Percentiles rank a stretch among this genome's conserved stretches.
These are phyloP conservation scores for Glaciozyma antarctica DNA, from an alignment of 768 basidiomycete genomes.

Conservation along the genomic window DNA sequence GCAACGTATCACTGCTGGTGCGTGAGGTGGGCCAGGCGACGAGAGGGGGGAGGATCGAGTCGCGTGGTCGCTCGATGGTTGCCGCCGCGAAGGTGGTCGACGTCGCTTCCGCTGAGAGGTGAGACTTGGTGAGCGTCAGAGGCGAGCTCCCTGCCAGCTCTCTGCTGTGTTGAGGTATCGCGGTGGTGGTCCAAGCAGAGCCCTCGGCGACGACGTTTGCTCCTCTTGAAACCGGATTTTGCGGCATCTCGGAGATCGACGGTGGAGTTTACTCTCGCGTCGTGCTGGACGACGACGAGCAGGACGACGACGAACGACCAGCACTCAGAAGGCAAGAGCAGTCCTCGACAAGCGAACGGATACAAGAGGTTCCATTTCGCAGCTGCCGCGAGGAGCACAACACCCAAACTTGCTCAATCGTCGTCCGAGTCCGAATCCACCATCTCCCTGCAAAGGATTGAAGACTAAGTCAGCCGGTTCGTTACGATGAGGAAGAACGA, in stretches of 20 bases:
- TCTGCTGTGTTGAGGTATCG: too few relatives aligned
- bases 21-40: not conserved
- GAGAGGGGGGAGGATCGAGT: not conserved
- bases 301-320: too few relatives aligned
- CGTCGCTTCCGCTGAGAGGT: not conserved
- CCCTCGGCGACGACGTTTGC: too few relatives aligned
- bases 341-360: too few relatives aligned
- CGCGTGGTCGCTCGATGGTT: not conserved
- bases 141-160: not conserved
- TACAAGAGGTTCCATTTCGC: not conserved
- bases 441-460: not conserved
- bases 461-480: not conserved
- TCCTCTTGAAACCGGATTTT: too few relatives aligned
- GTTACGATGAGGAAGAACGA: not conserved
- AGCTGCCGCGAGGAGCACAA: not conserved
- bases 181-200: too few relatives aligned
- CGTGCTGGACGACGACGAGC: too few relatives aligned
- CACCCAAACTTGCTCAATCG: not conserved
- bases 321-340: too few relatives aligned
- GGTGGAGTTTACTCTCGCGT: too few relatives aligned
- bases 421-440: not conserved
- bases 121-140: not conserved
- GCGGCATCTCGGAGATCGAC: too few relatives aligned
- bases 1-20: not conserved
- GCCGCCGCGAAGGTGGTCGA: not conserved